Evolutionary conservation across 2,329 filamentous ascomycete genomes (phyloP).

Genomic region (Diaporthe sp.): DNA sequence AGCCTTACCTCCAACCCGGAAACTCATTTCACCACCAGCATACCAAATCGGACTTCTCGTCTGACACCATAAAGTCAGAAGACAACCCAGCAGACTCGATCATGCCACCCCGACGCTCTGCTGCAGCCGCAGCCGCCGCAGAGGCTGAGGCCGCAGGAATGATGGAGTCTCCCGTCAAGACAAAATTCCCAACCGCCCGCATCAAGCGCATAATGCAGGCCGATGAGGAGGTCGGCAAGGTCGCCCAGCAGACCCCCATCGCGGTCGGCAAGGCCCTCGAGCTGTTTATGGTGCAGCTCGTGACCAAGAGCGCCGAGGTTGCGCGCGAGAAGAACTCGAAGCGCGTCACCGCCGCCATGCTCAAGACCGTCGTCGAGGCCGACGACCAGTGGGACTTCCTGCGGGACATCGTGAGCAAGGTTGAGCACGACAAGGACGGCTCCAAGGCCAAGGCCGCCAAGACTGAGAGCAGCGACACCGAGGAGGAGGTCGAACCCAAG

Average conservation of each 20-base stretch:
- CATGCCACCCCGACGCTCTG: conserved; percentile 56
- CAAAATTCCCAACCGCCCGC: conserved; percentile 95
- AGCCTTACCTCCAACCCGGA: conserved; percentile 24
- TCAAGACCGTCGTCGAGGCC: conserved; percentile 89
- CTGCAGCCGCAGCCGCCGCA: conserved; percentile 48
- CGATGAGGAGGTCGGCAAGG: conserved; percentile 98
- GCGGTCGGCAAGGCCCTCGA: conserved; percentile 96
- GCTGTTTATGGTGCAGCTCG: conserved; percentile 96
- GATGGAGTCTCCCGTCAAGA: conserved; percentile 82
- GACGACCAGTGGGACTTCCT: conserved; percentile 97
- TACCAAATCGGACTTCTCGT: conserved; percentile 42
- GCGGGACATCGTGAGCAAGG: conserved; percentile 88
- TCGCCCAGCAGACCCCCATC: conserved; percentile 96
- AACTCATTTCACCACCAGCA: conserved; percentile 44
- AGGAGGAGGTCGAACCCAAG: conserved; percentile 52
- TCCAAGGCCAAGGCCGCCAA: conserved; percentile 49
- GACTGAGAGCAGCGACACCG: conserved; percentile 59
- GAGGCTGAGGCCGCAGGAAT: conserved; percentile 55
- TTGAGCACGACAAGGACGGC: conserved; percentile 70
- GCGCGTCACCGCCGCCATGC: conserved; percentile 88
- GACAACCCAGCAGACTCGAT: conserved; percentile 40
- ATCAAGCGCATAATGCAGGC: conserved; percentile 99
- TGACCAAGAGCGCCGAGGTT: conserved; percentile 87
- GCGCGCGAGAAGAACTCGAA: conserved; percentile 88
- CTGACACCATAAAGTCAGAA: conserved; percentile 40